Evolutionary conservation across 768 basidiomycete genomes (phyloP), one percentile per base, ranked within the genome.

Genomic region (Cantharellus anzutake): DNA sequence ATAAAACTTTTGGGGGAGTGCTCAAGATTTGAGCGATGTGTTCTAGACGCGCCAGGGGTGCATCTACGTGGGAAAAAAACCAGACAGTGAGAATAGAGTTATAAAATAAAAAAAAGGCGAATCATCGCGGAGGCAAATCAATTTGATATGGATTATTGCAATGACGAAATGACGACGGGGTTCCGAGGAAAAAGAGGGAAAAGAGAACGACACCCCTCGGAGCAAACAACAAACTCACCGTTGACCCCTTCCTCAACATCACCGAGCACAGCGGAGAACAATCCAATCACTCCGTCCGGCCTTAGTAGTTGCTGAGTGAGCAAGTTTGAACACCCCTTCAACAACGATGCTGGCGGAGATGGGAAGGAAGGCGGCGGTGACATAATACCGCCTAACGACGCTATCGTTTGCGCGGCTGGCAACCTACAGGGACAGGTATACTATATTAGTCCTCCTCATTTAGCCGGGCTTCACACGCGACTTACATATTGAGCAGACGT

Each of bases 291-390:
- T 1, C 89, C 89, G 34, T 80, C 77, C 0, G 80, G 78, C 29
- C 84, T 79, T 29, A 86, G 70, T 5, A 91, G 69, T 66, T 88
- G 86, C 60, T 77, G 75, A 63, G 80, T 82, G 35, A 91, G 76
- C 40, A 87, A 71, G n/a, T 74, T 73, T 0, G 77, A 72, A 63
- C 80, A 84, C 39, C 80, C 64, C 65, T 76, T 83, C 44, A 76
- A 76, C 41, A 80, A 7, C 7, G 11, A 37, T 55, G 7, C 76
- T 65, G 86, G 78, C 14, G 69, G 60, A 3, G 78, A 73, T 1
- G 73, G 72, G 2, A 71, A 67, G 5, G 72, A 67, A 5, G 66
- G 60, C 52, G 70, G 69, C 2, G 61, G 41, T 3, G 81, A 75
- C 39, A 86, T 64, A n/a, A 84, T 74, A 37, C 71, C 66, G 3